phyloP scores from a whole-genome alignment of 116 monocot species.

The Trichopus zeylanicus region DNA sequence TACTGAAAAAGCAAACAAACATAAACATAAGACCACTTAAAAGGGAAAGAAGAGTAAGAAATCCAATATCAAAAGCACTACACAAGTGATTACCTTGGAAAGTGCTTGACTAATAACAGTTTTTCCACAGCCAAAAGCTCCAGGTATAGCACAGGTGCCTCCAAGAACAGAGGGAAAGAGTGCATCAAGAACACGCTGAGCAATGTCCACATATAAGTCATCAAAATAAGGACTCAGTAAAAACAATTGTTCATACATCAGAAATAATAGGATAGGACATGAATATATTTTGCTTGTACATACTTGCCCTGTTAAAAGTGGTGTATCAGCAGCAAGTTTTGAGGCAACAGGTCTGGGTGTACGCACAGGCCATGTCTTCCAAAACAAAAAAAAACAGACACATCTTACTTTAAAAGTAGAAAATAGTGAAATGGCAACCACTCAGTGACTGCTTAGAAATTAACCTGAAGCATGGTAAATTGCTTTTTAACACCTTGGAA shows the following conservation, averaged over 20 bases:
- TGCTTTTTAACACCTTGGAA: slow-evolving; percentile 94
- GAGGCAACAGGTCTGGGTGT: slow-evolving; percentile 88
- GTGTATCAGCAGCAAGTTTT: slow-evolving; percentile 98
- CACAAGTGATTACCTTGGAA: slow-evolving; percentile 68
- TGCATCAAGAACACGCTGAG: slow-evolving; percentile 99
- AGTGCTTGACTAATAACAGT: slow-evolving; percentile 99
- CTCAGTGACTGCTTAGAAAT: not conserved
- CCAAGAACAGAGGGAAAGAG: slow-evolving; percentile 99
- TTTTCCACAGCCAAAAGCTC: slow-evolving; percentile 99
- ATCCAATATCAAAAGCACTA: not conserved
- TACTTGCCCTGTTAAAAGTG: slow-evolving; percentile 98
- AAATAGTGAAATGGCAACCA: not conserved
- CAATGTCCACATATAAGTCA: slow-evolving; percentile 1
- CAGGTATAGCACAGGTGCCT: slow-evolving; percentile 99
- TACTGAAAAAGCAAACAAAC: slow-evolving; percentile 39
- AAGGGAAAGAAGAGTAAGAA: not conserved
- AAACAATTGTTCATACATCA: not conserved
- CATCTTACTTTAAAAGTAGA: not conserved
- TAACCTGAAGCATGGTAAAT: slow-evolving; percentile 95
- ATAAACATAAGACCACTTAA: not conserved
- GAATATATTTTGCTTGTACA: not conserved
- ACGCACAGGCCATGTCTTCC: slow-evolving; percentile 96
- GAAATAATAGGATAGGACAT: not conserved
- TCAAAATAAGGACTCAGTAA: not conserved
- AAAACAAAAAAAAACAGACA: not conserved